phyloP scores from a whole-genome alignment of 345 rosid species.

The Syzygium aromaticum region DNA sequence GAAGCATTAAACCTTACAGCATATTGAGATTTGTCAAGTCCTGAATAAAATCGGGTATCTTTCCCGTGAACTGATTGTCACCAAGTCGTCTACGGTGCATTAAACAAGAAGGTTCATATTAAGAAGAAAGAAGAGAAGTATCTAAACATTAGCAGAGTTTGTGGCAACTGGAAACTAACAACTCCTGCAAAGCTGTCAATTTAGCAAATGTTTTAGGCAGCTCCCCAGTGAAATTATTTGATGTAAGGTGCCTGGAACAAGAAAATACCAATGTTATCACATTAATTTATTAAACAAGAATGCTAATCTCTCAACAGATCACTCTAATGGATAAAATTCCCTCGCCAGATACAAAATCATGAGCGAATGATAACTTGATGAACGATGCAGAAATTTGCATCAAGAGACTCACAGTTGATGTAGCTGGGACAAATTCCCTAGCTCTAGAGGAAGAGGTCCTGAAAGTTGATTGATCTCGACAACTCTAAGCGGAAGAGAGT shows the following conservation, averaged over 20 bases:
- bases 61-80: slow-evolving; percentile 5
- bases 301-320: background rate
- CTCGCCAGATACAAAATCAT: background rate
- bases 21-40: background rate
- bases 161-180: slow-evolving; percentile 20
- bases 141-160: background rate
- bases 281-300: background rate
- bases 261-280: background rate
- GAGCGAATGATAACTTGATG: background rate
- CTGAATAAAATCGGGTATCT: slow-evolving; percentile 3
- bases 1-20: background rate
- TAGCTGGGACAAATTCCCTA: background rate
- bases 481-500: background rate
- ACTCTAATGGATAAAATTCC: background rate
- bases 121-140: background rate
- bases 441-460: background rate
- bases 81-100: background rate
- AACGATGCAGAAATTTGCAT: background rate
- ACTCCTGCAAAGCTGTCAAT: slow-evolving; percentile 23
- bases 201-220: slow-evolving; percentile 39
- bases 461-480: slow-evolving; percentile 3
- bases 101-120: background rate
- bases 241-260: slow-evolving; percentile 27
- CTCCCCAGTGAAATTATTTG: slow-evolving; percentile 43
- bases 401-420: background rate